phyloP scores from a whole-genome alignment of 2,329 filamentous ascomycete genomes.

The Aquanectria penicillioides region DNA sequence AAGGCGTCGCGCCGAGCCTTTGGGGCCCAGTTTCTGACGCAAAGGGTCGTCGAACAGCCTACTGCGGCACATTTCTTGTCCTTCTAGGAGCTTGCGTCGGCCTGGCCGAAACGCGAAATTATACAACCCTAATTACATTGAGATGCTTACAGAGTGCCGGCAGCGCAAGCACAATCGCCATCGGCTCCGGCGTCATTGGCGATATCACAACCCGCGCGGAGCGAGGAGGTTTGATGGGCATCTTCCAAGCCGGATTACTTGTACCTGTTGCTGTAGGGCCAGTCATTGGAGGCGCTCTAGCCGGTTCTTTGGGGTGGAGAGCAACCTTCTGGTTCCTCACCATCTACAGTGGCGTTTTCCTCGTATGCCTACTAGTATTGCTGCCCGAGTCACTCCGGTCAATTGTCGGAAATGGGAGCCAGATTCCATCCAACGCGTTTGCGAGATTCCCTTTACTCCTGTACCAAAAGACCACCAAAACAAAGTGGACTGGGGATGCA shows the following conservation, averaged over 20 bases:
- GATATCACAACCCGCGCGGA: conserved; percentile 44
- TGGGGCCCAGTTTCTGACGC: conserved; percentile 60
- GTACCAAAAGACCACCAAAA: conserved; percentile 46
- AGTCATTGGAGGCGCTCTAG: conserved; percentile 53
- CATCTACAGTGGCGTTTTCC: conserved; percentile 25
- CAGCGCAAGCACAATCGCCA: conserved; percentile 51
- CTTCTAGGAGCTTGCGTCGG: conserved; percentile 59
- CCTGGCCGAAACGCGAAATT: conserved; percentile 55
- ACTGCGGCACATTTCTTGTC: conserved; percentile 56
- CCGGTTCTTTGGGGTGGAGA: conserved; percentile 37
- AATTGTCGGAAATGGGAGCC: conserved; percentile 47
- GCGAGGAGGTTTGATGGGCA: conserved; percentile 43
- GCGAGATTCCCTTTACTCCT: conserved; percentile 43
- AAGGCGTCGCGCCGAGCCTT: conserved; percentile 63
- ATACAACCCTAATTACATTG: conserved; percentile 54
- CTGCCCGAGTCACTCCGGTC: conserved; percentile 27
- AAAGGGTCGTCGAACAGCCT: conserved; percentile 56
- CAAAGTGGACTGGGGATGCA: conserved; percentile 25
- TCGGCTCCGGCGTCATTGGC: conserved; percentile 46
- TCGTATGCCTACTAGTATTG: not conserved
- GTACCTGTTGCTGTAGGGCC: conserved; percentile 56
- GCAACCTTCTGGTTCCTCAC: conserved; percentile 33
- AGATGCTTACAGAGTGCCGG: conserved; percentile 59
- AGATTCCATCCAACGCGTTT: conserved; percentile 48
- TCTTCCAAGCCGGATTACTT: conserved; percentile 41